Base-by-base conservation (phyloP, 192 early-diverging fungal species). In the Podila epigama region DNA sequence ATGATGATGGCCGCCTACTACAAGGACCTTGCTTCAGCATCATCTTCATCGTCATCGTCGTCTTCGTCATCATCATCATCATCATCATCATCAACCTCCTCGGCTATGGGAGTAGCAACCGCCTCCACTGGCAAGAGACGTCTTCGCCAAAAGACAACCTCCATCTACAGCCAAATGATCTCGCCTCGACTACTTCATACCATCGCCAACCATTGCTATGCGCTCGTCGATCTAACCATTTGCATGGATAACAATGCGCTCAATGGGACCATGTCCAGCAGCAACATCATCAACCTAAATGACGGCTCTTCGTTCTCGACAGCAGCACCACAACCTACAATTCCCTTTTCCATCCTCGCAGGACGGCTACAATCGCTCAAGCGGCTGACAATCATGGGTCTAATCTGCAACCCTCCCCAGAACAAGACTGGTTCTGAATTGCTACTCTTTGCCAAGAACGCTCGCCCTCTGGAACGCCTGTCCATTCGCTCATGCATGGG, bases 381-480 rank as follows among this genome's bases (percentile, higher is more conserved):
- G 32, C 52, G 73, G 5, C 66, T 77, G 42, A 61, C 73, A 2
- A 27, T 77, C 54, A 68, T 68, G 66, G 73, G 73, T 20, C 32
- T 77, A 4, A 31, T 64, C 44, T 77, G 73, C 27, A 60, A 77
- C 42, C 55, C 73, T 6, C 8, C 44, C 2, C 48, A 57, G 12
- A 77, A 77, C 61, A 77, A 68, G 61, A 77, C 73, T 8, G 73
- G 66, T 4, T 63, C 73, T 3, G 73, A 77, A 27, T 50, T 77
- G 15, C 50, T 77, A 50, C 7, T 60, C 12, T 77, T 77, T 54
- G 73, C 73, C 6, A 34, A 77, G 25, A 50, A 63, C 20, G 22
- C 40, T 2, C 73, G 68, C 4, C 73, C 73, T 2, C 39, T 77
- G 32, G 73, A 77, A 33, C 59, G 54, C 0, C 39, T 77, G 16